phyloP scores from a whole-genome alignment of 306 rosid genomes.

The Datisca glomerata region DNA sequence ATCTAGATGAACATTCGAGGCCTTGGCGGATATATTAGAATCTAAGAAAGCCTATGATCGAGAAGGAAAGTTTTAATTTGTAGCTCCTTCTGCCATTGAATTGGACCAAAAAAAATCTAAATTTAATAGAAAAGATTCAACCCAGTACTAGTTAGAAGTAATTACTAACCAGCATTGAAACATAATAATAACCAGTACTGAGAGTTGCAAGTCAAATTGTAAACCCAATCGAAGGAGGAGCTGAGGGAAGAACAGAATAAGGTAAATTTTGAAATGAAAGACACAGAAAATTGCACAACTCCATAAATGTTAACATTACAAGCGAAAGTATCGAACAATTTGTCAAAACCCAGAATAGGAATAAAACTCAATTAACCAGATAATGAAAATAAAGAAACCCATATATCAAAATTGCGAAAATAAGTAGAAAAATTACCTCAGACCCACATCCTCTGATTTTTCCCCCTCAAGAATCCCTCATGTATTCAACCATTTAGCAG shows the following conservation, averaged over 20 bases:
- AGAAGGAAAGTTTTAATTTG: background rate
- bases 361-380: slow-evolving; percentile 4
- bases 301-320: too few relatives aligned
- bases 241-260: too few relatives aligned
- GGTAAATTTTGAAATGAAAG: too few relatives aligned
- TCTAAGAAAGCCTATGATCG: slow-evolving; percentile 3
- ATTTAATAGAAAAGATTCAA: slow-evolving; percentile 37
- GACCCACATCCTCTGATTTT: slow-evolving; percentile 50
- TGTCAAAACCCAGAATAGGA: background rate
- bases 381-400: slow-evolving; percentile 3
- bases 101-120: background rate
- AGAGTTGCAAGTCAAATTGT: too few relatives aligned
- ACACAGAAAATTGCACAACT: too few relatives aligned
- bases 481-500: slow-evolving; percentile 40
- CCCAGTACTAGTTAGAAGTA: too few relatives aligned
- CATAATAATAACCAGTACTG: slow-evolving; percentile 7
- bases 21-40: background rate
- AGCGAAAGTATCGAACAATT: slow-evolving; percentile 18
- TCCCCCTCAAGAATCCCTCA: slow-evolving; percentile 31
- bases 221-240: too few relatives aligned
- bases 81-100: background rate
- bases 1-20: background rate
- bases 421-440: slow-evolving; percentile 52
- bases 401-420: slow-evolving; percentile 24
- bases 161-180: slow-evolving; percentile 15